Conservation (phyloP, 768 basidiomycete species). For the Podaxis mareebaensis region DNA sequence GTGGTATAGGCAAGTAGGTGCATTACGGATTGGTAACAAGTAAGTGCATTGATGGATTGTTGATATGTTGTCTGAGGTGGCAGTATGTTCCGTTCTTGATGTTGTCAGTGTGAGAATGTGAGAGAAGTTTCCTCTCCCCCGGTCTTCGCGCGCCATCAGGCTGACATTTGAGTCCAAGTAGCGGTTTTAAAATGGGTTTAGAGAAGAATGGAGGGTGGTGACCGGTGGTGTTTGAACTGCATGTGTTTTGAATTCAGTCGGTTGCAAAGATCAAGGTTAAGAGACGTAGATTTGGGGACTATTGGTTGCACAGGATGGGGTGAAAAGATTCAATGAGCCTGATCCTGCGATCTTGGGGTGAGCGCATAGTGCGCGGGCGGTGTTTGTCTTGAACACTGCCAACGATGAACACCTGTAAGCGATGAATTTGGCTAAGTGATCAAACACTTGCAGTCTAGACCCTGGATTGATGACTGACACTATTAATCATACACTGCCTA, state of each 20-base stretch:
- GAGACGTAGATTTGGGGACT: neutral
- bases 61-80: constrained; percentile 1
- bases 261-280: neutral
- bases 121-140: constrained; percentile 1
- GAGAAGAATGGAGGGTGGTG: neutral
- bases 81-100: constrained; percentile 6
- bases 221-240: no score
- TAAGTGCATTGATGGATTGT: neutral
- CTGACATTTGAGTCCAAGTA: neutral
- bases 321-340: no score
- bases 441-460: neutral
- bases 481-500: neutral
- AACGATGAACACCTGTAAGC: no score
- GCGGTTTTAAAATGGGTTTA: neutral
- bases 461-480: neutral
- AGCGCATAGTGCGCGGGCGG: no score
- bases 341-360: no score
- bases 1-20: neutral
- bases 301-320: no score
- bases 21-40: neutral
- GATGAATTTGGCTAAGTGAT: neutral
- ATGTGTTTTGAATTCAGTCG: no score
- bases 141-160: constrained; percentile 3
- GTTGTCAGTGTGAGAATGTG: neutral
- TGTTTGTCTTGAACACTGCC: no score